Conservation (phyloP, 2,329 filamentous ascomycete genomes). For the Sphaerostilbella broomeana region DNA sequence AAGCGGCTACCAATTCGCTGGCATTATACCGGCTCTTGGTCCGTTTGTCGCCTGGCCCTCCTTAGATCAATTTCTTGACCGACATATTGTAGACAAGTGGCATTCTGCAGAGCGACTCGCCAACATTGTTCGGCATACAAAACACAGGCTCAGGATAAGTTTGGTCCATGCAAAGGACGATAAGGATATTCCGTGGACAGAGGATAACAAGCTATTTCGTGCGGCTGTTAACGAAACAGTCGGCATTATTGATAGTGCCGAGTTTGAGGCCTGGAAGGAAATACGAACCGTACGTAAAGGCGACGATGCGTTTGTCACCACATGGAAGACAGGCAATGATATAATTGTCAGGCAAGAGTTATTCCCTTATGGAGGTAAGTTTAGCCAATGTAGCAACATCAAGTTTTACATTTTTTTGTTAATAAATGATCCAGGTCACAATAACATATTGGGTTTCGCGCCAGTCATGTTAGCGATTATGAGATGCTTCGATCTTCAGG, state of each 20-base stretch:
- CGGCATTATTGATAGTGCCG: slow-evolving; percentile 28
- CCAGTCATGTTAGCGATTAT: slow-evolving; percentile 58
- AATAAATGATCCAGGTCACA: slow-evolving; percentile 50
- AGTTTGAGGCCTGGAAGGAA: slow-evolving; percentile 40
- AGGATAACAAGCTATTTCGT: slow-evolving; percentile 58
- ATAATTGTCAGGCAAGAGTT: slow-evolving; percentile 48
- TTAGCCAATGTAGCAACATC: background rate
- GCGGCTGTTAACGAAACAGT: slow-evolving; percentile 49
- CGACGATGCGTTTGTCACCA: slow-evolving; percentile 42
- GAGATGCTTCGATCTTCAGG: slow-evolving; percentile 51
- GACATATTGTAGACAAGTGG: slow-evolving; percentile 75
- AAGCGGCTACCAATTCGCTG: slow-evolving; percentile 70
- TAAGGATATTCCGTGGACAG: slow-evolving; percentile 69
- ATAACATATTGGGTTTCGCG: slow-evolving; percentile 59
- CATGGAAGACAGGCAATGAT: slow-evolving; percentile 37
- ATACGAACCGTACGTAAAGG: slow-evolving; percentile 37
- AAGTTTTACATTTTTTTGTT: background rate
- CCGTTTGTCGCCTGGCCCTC: slow-evolving; percentile 63
- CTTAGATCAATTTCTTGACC: slow-evolving; percentile 53
- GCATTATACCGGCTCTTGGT: slow-evolving; percentile 69
- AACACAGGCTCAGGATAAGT: slow-evolving; percentile 53
- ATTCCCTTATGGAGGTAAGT: slow-evolving; percentile 49
- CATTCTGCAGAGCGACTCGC: slow-evolving; percentile 60
- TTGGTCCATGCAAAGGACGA: slow-evolving; percentile 79
- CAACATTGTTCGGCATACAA: slow-evolving; percentile 47